Evolutionary conservation across 305 asterid genomes (phyloP).

Genomic region (Euphrasia arctica): DNA sequence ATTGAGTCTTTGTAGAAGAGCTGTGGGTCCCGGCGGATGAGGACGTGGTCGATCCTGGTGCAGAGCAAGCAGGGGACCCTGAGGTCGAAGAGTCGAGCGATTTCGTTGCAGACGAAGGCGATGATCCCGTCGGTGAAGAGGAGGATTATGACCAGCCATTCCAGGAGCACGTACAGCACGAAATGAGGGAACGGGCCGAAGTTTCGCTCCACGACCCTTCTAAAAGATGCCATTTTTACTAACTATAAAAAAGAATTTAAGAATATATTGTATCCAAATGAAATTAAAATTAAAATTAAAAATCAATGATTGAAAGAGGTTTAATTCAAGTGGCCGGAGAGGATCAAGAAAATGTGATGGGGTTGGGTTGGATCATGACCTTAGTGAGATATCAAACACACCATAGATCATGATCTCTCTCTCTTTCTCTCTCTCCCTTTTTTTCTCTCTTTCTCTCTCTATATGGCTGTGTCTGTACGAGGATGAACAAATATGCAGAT

Average conservation of each 20-base stretch:
- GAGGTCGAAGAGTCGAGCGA: slow-evolving; percentile 62
- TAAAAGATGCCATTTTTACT: slow-evolving; percentile 35
- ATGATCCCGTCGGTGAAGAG: slow-evolving; percentile 74
- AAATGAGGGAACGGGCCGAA: slow-evolving; percentile 60
- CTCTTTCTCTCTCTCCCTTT: slow-evolving; percentile 45
- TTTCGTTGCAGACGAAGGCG: slow-evolving; percentile 62
- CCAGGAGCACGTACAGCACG: slow-evolving; percentile 61
- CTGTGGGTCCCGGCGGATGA: slow-evolving; percentile 49
- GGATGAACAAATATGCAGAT: slow-evolving; percentile 27
- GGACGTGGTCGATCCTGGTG: slow-evolving; percentile 78
- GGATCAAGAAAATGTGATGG: slow-evolving; percentile 32
- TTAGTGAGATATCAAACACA: slow-evolving; percentile 30
- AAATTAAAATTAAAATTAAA: neutral
- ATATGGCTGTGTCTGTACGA: slow-evolving; percentile 24
- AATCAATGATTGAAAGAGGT: slow-evolving; percentile 3
- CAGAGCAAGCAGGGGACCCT: slow-evolving; percentile 78
- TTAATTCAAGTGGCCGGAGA: slow-evolving; percentile 25
- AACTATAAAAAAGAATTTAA: too few relatives aligned
- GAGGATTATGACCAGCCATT: slow-evolving; percentile 68
- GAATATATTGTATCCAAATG: too few relatives aligned
- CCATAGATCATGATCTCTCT: slow-evolving; percentile 64
- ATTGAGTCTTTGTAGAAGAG: slow-evolving; percentile 78
- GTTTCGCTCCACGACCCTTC: slow-evolving; percentile 46
- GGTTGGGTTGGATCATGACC: slow-evolving; percentile 51
- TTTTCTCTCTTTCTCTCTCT: slow-evolving; percentile 22